Percentiles rank a stretch among this genome's conserved stretches.
phyloP scores from a whole-genome alignment of 2,329 filamentous ascomycete genomes.

The Talaromyces sp. region DNA sequence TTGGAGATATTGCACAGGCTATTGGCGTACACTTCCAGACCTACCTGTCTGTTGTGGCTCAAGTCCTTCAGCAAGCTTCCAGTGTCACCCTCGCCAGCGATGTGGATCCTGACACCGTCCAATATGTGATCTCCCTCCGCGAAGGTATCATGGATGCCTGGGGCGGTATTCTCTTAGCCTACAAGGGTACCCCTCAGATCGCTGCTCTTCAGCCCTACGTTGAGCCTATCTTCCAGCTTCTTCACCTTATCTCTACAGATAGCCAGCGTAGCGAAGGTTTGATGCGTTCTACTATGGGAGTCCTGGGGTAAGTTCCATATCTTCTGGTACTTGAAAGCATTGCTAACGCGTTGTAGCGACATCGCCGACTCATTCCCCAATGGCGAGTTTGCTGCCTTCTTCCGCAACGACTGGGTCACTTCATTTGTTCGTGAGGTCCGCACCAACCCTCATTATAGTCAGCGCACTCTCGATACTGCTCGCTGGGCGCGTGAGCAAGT shows the following conservation, averaged over 20 bases:
- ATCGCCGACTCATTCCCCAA: slow-evolving; percentile 90
- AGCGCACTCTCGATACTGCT: slow-evolving; percentile 87
- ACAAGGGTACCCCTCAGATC: slow-evolving; percentile 67
- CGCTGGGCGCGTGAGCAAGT: slow-evolving; percentile 97
- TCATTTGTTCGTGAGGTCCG: slow-evolving; percentile 88
- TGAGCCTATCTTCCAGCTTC: slow-evolving; percentile 79
- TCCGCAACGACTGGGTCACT: slow-evolving; percentile 88
- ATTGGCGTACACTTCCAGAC: slow-evolving; percentile 90
- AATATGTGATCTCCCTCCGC: slow-evolving; percentile 90
- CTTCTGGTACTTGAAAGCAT: neutral
- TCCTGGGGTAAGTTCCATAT: slow-evolving; percentile 71
- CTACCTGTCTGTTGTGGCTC: slow-evolving; percentile 86
- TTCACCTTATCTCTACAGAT: slow-evolving; percentile 76
- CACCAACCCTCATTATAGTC: slow-evolving; percentile 78
- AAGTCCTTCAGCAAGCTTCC: slow-evolving; percentile 90
- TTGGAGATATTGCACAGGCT: slow-evolving; percentile 93
- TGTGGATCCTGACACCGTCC: slow-evolving; percentile 88
- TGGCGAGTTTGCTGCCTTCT: slow-evolving; percentile 77
- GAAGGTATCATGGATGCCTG: slow-evolving; percentile 99
- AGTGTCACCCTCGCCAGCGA: slow-evolving; percentile 75
- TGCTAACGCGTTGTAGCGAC: slow-evolving; percentile 58
- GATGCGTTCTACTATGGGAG: slow-evolving; percentile 92
- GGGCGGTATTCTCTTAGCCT: slow-evolving; percentile 92
- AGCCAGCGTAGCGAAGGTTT: slow-evolving; percentile 86
- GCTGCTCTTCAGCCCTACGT: slow-evolving; percentile 72